Conservation (phyloP, 495 filamentous ascomycete genomes). For the Trichoderma virens region DNA sequence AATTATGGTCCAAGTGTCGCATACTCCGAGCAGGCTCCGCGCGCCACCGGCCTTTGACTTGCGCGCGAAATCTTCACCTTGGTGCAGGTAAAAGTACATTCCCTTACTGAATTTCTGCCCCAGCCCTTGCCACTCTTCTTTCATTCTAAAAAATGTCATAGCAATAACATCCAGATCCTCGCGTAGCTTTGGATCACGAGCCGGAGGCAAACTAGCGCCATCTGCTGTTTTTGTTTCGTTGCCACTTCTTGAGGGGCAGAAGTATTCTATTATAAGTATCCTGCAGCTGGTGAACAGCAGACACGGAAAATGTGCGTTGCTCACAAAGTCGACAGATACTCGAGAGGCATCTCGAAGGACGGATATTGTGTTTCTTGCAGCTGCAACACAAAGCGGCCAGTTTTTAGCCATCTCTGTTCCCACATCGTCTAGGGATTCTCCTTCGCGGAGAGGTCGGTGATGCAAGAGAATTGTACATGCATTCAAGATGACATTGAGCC, state of each 20-base stretch:
- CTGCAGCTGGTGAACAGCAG: slow-evolving; percentile 3
- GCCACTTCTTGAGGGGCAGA: neutral
- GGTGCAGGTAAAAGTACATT: neutral
- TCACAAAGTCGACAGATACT: slow-evolving; percentile 2
- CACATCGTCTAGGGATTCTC: neutral
- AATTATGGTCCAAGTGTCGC: neutral
- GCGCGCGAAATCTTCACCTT: slow-evolving; percentile 1
- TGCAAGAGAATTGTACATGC: neutral
- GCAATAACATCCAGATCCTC: neutral
- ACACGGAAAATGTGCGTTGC: neutral
- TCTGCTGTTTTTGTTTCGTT: neutral
- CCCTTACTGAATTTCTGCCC: neutral
- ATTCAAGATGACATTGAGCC: neutral
- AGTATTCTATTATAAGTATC: neutral
- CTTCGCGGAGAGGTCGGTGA: neutral
- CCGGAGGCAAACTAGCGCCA: neutral
- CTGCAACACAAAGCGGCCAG: neutral
- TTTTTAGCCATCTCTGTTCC: neutral
- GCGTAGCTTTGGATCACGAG: neutral
- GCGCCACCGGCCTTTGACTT: neutral
- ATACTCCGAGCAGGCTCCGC: neutral
- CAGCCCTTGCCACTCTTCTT: neutral
- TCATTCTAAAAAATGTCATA: neutral
- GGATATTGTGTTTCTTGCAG: neutral
- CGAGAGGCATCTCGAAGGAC: slow-evolving; percentile 5